Conservation (phyloP, 495 filamentous ascomycete genomes). For the Hypomontagnella submonticulosa region DNA sequence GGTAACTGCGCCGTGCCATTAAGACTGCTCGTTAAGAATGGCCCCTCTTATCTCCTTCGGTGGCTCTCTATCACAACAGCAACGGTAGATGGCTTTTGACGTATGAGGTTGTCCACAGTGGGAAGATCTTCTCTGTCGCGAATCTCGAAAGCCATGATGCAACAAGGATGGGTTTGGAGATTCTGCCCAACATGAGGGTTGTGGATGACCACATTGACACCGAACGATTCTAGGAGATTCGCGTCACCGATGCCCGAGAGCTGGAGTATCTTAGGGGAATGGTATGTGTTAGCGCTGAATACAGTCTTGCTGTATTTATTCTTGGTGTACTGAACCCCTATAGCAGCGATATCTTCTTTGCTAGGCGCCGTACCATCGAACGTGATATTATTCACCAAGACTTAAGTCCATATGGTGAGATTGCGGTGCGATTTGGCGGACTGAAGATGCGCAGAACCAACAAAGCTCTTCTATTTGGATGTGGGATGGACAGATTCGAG, state of each 20-base stretch:
- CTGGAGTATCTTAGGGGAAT: conserved; percentile 64
- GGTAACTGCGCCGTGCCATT: conserved; percentile 82
- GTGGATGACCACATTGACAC: conserved; percentile 58
- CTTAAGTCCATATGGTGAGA: conserved; percentile 52
- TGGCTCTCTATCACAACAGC: not conserved
- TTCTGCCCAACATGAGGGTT: conserved; percentile 63
- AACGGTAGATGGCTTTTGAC: not conserved
- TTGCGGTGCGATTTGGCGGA: conserved; percentile 48
- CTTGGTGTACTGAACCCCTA: conserved; percentile 59
- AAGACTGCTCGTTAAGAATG: conserved; percentile 66
- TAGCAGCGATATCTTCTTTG: conserved; percentile 32
- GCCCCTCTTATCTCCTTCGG: conserved; percentile 8
- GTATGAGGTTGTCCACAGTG: conserved; percentile 2
- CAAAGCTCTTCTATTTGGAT: conserved; percentile 45
- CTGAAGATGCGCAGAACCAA: conserved; percentile 47
- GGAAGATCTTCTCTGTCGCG: conserved; percentile 48
- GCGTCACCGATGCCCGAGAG: conserved; percentile 66
- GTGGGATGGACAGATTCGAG: conserved; percentile 49
- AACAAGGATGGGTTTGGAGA: conserved; percentile 49
- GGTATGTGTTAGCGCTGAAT: conserved; percentile 62
- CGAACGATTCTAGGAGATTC: conserved; percentile 54
- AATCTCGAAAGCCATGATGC: conserved; percentile 11
- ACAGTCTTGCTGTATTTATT: conserved; percentile 57
- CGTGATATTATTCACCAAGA: conserved; percentile 53
- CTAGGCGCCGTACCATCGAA: conserved; percentile 41